Base-by-base conservation (phyloP, 768 basidiomycete species). In the Dacryopinax spathularia region DNA sequence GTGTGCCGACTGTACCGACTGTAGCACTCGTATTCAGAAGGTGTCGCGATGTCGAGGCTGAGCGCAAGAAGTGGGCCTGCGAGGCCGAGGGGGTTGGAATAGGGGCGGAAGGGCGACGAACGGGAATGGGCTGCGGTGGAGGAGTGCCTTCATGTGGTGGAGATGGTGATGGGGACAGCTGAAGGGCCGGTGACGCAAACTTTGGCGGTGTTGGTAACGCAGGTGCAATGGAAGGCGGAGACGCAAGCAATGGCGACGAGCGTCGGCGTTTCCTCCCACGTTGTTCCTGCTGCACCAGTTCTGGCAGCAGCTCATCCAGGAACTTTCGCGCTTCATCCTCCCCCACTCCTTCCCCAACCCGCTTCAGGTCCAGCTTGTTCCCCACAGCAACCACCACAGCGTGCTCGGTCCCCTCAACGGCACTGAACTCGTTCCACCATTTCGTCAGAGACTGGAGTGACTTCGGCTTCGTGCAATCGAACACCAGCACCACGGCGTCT, bases 341-440 rank as follows among this genome's bases (percentile, higher is more conserved):
- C 62, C 76, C 65, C 59, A 33, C 66, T 60, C 62, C 63, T 48
- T 67, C 70, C 44, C 65, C 68, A 22, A 64, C 66, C 12, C 71
- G 72, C 0, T 75, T 67, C 35, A 87, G 71, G 72, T 92, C 89
- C 5, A 81, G 78, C 76, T 92, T 92, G 73, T 91, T 91, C 60
- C 91, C 83, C 7, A 79, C 86, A 31, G 77, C 73, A 5, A 89
- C 81, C 22, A 87, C 83, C 67, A 88, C 91, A 68, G 83, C 89
- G 34, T 81, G 80, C 48, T 77, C 76, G 33, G 79, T 68, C 33
- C 85, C 84, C 60, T 81, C 85, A 2, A 74, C 73, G 61, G 91
- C 73, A 0, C 80, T 75, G 73, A 93, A 93, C 69, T 89, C 85
- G 13, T 75, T 70, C 89, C 89, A 92, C 90, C 91, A 93, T 65